These are phyloP conservation scores for Calonectria ilicicola DNA, from an alignment of 2,329 filamentous ascomycete genomes.

Conservation along the genomic window DNA sequence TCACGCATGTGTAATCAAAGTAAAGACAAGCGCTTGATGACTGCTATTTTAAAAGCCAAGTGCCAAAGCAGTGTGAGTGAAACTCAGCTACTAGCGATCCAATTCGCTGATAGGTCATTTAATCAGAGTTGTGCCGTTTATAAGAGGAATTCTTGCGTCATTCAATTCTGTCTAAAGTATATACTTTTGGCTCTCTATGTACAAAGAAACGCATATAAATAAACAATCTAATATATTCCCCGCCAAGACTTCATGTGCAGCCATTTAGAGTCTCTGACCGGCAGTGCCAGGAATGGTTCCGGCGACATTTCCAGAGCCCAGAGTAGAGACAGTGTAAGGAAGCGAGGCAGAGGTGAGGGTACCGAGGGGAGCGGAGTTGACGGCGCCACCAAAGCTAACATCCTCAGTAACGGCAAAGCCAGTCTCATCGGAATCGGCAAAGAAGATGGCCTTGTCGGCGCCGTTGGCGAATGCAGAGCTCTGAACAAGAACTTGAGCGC, in stretches of 20 bases:
- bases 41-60: no score
- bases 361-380: conserved; percentile 56
- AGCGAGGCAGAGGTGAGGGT: conserved; percentile 66
- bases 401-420: conserved; percentile 58
- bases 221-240: not conserved
- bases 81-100: no score
- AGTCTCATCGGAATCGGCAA: conserved; percentile 53
- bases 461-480: conserved; percentile 62
- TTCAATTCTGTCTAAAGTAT: not conserved
- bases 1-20: no score
- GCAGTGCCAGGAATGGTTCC: conserved; percentile 53
- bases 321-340: conserved; percentile 56
- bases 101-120: not conserved
- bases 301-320: conserved; percentile 61
- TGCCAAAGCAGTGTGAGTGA: no score
- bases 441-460: conserved; percentile 51
- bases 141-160: not conserved
- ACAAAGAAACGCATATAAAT: not conserved
- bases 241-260: no score
- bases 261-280: conserved; percentile 48
- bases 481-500: conserved; percentile 68
- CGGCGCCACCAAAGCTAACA: conserved; percentile 54
- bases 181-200: not conserved
- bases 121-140: not conserved
- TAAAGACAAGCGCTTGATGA: no score